Base-by-base conservation (phyloP, 768 basidiomycete species). In the Suillus spraguei region DNA sequence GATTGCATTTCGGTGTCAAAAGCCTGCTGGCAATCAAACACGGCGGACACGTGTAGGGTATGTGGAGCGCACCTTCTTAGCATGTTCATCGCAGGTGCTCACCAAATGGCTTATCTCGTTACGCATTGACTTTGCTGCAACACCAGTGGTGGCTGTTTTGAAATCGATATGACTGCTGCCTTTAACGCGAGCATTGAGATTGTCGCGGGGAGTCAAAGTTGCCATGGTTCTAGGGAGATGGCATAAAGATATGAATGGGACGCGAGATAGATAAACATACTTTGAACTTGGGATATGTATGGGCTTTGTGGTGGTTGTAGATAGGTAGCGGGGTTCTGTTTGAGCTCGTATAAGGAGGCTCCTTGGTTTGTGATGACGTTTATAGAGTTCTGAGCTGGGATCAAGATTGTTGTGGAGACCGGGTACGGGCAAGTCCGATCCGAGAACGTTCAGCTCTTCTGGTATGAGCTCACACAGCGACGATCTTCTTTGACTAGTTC, bases 21-120 rank as follows among this genome's bases (percentile, higher is more conserved):
- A 9, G 83, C 82, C 88, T 90, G 74, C 28, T 50, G 62, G 49
- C 52, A 39, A 67, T 59, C 54, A 63, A 72, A 74, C 63, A 65
- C 58, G 64, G 47, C 64, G 39, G 53, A 64, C n/a, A 52, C 52
- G 54, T 44, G 63, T 32, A 32, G 60, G 17, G 61, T 16, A 50
- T 17, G 22, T 49, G 49, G 24, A 70, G 66, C 60, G 60, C 62
- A 94, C 96, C 89, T 91, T 94, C 81, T 91, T 92, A 62, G 91
- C 90, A 46, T 82, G 74, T 36, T 86, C 83, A 66, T 87, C 82
- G 73, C 97, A 92, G 65, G 89, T 90, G 74, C 84, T 81, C 72
- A 98, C 94, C 84, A 99, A 92, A 73, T 87, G 87, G 77, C 91
- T 91, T 80, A 99, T 90, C 82, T 99, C 97, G 76, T 98, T 97